Base-by-base conservation (phyloP, 306 rosid genomes). In the Astragalus membranaceus region DNA sequence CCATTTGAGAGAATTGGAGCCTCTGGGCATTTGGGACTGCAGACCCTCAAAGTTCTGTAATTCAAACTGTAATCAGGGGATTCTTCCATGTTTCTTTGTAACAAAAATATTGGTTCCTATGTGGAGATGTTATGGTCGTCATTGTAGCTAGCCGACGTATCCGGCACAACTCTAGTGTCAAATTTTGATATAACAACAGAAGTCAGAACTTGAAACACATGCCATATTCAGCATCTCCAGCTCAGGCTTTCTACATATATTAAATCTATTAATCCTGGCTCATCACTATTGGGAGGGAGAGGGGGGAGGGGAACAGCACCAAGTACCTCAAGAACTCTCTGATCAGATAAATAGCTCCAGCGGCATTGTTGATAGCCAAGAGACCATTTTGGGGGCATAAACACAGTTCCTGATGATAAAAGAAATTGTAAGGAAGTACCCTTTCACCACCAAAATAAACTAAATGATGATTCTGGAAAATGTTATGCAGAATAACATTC, bases 351-450 rank as follows among this genome's bases (percentile, higher is more conserved):
- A 41, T 92, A 88, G 80, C 98, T 90, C 84, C 88, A 92, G 67
- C 92, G 96, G 65, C 98, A 86, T 79, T 92, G 98, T 10, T 90
- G 98, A 83, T 92, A 92, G 77, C 96, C 98, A 70, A 92, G 73
- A 64, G 98, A 78, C 96, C 98, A 92, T 77, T 90, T 92, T 67
- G 96, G 96, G 37, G 98, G 98, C 96, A 92, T 86, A 75, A 86
- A 89, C 30, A 85, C 78, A 50, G 96, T 85, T 49, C 96, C 98
- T 92, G 74, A 30, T 26, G 75, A 62, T 23, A 55, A 52, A 56
- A 42, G 48, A 75, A 63, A 29, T 20, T 30, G 55, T 65, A 43
- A 85, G 64, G 23, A 79, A 52, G 46, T 17, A 29, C 41, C 50
- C 2, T 35, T 36, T 46, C 44, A 41, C 51, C 39, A 20, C 11